Evolutionary conservation across 2,329 filamentous ascomycete genomes (phyloP), one percentile per base, ranked within the genome.

Genomic region (Epichloe coenophiala): DNA sequence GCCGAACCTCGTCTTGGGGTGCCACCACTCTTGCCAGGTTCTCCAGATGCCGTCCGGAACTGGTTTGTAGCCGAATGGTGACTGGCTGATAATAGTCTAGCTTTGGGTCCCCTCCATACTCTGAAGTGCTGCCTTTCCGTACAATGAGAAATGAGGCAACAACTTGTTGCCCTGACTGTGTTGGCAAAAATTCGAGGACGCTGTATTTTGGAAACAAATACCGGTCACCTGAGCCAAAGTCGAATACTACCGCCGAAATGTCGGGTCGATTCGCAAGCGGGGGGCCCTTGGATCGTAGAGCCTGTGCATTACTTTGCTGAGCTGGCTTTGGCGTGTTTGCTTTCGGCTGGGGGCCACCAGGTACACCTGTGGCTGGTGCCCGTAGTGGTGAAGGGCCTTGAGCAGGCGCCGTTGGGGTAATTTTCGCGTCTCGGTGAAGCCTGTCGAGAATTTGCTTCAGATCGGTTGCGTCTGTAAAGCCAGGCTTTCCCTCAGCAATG

Each of bases 161-260:
- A 2, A 86, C 76, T 51, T 81, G 75, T 47, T 79, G 77, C 2
- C 77, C 77, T 4, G 71, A 65, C 9, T 70, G 61, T 2, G 64
- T 60, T 7, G 67, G 64, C 2, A 82, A 69, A 60, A 80, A 82
- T 61, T 93, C 86, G 47, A 91, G 64, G 36, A 91, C 83, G 64
- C 83, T 86, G 61, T 86, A 84, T 57, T 83, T 86, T 2, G 87
- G 87, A 55, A 93, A 90, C 45, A 88, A 68, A 61, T 86, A 90
- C 27, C 86, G 78, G 63, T 91, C 86, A 44, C 84, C 85, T 3
- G 71, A 80, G 36, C 81, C 81, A 62, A 88, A 87, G 57, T 87
- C 83, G 54, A 88, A 77, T 1, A 84, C 77, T 13, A 86, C 71
- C n/a, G 81, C 80, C 1, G 80, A 75, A 42, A 83, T 75, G 51